Base-by-base conservation (phyloP, 768 basidiomycete genomes). In the Termitomyces sp. region DNA sequence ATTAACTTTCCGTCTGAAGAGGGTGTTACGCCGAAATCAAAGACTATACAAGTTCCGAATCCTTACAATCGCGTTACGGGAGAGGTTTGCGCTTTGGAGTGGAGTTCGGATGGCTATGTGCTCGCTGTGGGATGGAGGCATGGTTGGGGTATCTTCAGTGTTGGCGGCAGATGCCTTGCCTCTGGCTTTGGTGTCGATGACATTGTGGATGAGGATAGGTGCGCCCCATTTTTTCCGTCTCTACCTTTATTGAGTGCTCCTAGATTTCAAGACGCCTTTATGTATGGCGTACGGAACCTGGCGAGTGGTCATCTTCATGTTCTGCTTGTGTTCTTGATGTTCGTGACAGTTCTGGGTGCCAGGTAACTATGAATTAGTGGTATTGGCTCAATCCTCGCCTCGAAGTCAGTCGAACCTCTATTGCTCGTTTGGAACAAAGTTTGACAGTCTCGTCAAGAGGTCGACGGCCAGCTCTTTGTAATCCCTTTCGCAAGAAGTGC, bases 401-500 rank as follows among this genome's bases (percentile, higher is more conserved):
- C 77, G 75, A 60, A 79, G 88, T 89, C 57, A 64, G 76, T 68
- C 36, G 15, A 26, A 50, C 5, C 48, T n/a, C 31, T 41, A 18
- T 2, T 51, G 12, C 22, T n/a, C 33, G 10, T 29, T 4, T 45
- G 26, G 9, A 39, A 56, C 46, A 60, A 52, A 56, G 36, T 56
- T 37, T 51, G 34, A 39, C 26, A 41, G 26, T 50, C 24, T 28
- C 54, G n/a, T 34, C 48, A 60, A 90, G 88, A 74, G 64, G 63
- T 71, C 49, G 82, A 86, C 55, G 86, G 83, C 10, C 90, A 95
- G 67, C 70, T 97, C 8, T 95, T 92, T 68, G 77, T 85, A 13
- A 77, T 98, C 20, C 92, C 96, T 3, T 97, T 98, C 68, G 94
- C 94, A 6, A 97, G 96, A 75, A 96, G 93, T 67, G 92, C 94